phyloP scores from a whole-genome alignment of 345 rosid species.

The Kernera saxatilis region DNA sequence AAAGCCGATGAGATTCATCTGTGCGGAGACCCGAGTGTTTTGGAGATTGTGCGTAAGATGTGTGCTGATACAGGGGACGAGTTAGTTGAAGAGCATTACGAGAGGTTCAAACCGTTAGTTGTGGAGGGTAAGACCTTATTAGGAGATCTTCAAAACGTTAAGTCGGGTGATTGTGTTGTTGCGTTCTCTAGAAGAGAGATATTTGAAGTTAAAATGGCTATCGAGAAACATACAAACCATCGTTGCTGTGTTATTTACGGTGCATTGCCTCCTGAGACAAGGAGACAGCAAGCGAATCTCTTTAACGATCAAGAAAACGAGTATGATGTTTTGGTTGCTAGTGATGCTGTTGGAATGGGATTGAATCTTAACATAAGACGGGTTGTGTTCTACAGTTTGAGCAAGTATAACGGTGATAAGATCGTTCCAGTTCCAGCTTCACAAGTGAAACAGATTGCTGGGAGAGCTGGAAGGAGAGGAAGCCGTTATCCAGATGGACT shows the following conservation, averaged over 20 bases:
- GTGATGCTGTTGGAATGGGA: slow-evolving; percentile 98
- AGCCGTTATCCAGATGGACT: slow-evolving; percentile 87
- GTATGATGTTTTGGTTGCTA: slow-evolving; percentile 91
- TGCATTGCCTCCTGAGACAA: slow-evolving; percentile 93
- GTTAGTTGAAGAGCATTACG: slow-evolving; percentile 72
- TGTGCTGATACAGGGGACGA: slow-evolving; percentile 91
- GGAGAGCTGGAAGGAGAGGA: slow-evolving; percentile 97
- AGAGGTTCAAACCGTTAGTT: slow-evolving; percentile 77
- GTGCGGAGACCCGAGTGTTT: slow-evolving; percentile 94
- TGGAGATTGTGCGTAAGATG: slow-evolving; percentile 65
- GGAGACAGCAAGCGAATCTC: slow-evolving; percentile 85
- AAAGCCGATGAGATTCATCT: slow-evolving; percentile 95
- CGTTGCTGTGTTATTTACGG: slow-evolving; percentile 96
- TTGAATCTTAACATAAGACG: slow-evolving; percentile 90
- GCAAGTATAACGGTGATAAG: slow-evolving; percentile 85
- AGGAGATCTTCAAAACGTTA: slow-evolving; percentile 70
- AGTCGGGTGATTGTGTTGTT: slow-evolving; percentile 86
- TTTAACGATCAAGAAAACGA: slow-evolving; percentile 85
- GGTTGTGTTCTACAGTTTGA: slow-evolving; percentile 67
- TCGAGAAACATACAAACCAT: slow-evolving; percentile 74
- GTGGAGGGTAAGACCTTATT: slow-evolving; percentile 83
- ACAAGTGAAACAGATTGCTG: slow-evolving; percentile 94
- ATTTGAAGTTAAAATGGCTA: slow-evolving; percentile 84
- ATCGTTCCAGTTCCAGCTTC: slow-evolving; percentile 74
- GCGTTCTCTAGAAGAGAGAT: slow-evolving; percentile 95